A percentile compares a stretch with the other conserved stretches of the same genome.
Conservation (phyloP, 164 flowering plant species). For the Vitis rupestris region DNA sequence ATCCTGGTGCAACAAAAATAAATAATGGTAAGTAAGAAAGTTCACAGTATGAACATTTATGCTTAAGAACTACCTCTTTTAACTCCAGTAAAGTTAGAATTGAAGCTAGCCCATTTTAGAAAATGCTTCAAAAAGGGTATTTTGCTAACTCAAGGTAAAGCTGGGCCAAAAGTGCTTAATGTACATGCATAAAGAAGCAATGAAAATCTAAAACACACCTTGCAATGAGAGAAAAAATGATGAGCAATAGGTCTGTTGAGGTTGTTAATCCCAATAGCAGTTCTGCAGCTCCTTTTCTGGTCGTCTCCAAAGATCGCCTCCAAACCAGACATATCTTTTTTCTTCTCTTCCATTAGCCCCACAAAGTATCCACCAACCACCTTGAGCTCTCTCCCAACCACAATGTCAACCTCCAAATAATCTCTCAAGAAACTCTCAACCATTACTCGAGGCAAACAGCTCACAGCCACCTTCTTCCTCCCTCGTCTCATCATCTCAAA, state of each 20-base stretch:
- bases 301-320: conserved; percentile 11
- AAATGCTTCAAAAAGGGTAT: not conserved
- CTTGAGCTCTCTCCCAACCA: conserved; percentile 43
- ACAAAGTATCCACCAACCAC: conserved; percentile 35
- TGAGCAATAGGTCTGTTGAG: conserved; percentile 19
- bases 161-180: too few species aligned
- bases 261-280: conserved; percentile 30
- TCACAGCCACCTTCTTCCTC: conserved; percentile 34
- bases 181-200: too few species aligned
- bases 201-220: conserved; percentile 20
- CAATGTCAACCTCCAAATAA: conserved; percentile 37
- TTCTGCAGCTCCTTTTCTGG: not conserved
- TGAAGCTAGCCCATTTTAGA: too few species aligned
- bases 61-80: too few species aligned
- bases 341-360: conserved; percentile 45
- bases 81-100: too few species aligned
- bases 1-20: conserved; percentile 28
- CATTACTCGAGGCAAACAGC: conserved; percentile 40
- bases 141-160: too few species aligned
- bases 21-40: too few species aligned
- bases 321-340: not conserved
- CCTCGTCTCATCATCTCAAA: conserved; percentile 34
- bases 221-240: conserved; percentile 36
- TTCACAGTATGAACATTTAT: not conserved
- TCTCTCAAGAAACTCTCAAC: conserved; percentile 49